Percentiles rank a stretch among this genome's conserved stretches.
Evolutionary conservation across 352 stramenopile species (phyloP).

Genomic region (Phytophthora constricta): DNA sequence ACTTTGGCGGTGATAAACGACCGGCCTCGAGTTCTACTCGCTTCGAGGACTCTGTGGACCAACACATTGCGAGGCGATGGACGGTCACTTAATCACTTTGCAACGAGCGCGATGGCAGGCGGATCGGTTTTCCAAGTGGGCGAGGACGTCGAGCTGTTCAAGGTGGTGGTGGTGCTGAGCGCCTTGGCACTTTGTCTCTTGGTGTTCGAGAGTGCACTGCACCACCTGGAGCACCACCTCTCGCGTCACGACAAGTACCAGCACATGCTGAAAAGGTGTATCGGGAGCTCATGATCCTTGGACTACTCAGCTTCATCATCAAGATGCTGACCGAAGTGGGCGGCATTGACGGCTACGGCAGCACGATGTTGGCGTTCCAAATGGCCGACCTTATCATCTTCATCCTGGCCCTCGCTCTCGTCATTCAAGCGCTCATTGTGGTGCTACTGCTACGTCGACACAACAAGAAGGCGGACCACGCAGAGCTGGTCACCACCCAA

Average conservation of each 20-base stretch:
- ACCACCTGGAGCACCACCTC: slow-evolving; percentile 50
- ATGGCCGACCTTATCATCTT: slow-evolving; percentile 63
- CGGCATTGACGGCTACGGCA: slow-evolving; percentile 35
- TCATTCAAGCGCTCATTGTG: slow-evolving; percentile 52
- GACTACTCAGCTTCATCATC: slow-evolving; percentile 53
- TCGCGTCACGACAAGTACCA: slow-evolving; percentile 59
- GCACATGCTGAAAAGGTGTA: slow-evolving; percentile 71
- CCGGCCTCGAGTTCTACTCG: background rate
- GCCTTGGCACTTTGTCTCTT: slow-evolving; percentile 50
- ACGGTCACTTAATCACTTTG: background rate
- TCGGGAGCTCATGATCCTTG: slow-evolving; percentile 68
- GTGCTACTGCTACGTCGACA: slow-evolving; percentile 42
- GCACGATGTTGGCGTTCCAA: slow-evolving; percentile 50
- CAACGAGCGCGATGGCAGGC: slow-evolving; percentile 17
- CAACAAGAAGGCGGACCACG: slow-evolving; percentile 46
- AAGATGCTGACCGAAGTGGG: slow-evolving; percentile 53
- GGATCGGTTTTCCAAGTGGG: slow-evolving; percentile 59
- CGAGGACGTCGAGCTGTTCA: slow-evolving; percentile 56
- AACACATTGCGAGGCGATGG: background rate
- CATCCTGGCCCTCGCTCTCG: slow-evolving; percentile 52
- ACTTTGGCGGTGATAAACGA: too few relatives aligned
- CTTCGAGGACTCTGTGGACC: background rate
- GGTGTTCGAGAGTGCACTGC: slow-evolving; percentile 46
- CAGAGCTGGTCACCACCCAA: slow-evolving; percentile 49
- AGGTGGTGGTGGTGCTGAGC: slow-evolving; percentile 50